Evolutionary conservation across 202 grass and related monocot species (phyloP).

Genomic region (Cymbopogon flexuosus): DNA sequence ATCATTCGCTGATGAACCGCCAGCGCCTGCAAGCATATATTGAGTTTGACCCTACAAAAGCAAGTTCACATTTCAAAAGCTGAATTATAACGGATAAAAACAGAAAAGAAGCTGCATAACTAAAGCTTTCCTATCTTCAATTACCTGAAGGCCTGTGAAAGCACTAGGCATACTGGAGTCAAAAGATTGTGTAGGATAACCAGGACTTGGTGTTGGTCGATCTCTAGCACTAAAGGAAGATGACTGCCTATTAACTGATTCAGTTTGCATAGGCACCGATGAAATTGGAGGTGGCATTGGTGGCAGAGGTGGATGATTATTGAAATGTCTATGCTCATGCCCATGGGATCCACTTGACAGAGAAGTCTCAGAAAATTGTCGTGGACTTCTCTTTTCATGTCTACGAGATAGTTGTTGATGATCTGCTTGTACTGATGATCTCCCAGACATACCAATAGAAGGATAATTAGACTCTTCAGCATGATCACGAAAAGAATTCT

Average conservation of each 20-base stretch:
- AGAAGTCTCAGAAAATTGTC: constrained; percentile 39
- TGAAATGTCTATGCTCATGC: constrained; percentile 48
- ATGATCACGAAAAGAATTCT: constrained; percentile 42
- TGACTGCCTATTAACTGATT: constrained; percentile 48
- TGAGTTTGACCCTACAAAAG: constrained; percentile 72
- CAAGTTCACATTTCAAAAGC: constrained; percentile 25
- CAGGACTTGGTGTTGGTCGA: constrained; percentile 56
- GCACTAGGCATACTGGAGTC: constrained; percentile 50
- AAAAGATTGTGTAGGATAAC: constrained; percentile 70
- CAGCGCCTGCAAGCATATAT: constrained; percentile 40
- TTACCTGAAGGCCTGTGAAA: constrained; percentile 59
- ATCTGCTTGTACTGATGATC: constrained; percentile 32
- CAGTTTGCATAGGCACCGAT: constrained; percentile 48
- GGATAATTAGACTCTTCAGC: constrained; percentile 43
- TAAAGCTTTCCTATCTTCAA: constrained; percentile 17
- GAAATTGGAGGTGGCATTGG: constrained; percentile 62
- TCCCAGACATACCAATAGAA: constrained; percentile 18
- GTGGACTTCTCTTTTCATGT: constrained; percentile 45
- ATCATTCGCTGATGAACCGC: constrained; percentile 53
- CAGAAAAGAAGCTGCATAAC: background rate
- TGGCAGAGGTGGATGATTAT: constrained; percentile 77
- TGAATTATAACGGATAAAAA: constrained; percentile 22
- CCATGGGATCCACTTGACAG: constrained; percentile 37
- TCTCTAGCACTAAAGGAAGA: constrained; percentile 52
- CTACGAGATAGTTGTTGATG: constrained; percentile 36